A percentile compares a stretch with the other conserved stretches of the same genome.
These are phyloP conservation scores for Colletotrichum phormii DNA, from an alignment of 2,329 filamentous ascomycete species.

Conservation along the genomic window DNA sequence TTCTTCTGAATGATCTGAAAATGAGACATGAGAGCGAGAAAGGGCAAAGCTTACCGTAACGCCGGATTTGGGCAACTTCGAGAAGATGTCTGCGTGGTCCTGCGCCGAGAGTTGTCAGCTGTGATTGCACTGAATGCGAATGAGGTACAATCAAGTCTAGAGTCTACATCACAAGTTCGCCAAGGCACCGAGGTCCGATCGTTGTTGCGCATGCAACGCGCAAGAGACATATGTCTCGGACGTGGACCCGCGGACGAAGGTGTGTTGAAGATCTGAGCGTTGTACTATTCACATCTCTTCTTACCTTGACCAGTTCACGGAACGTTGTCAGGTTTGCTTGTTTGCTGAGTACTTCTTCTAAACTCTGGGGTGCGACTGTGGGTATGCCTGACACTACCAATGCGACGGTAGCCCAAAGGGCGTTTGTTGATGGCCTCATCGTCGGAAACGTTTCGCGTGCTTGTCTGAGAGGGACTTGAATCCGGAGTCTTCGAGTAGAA, in stretches of 20 bases:
- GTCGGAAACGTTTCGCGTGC: neutral
- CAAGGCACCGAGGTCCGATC: constrained; percentile 37
- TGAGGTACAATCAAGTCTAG: neutral
- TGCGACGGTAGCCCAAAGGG: neutral
- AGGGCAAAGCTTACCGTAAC: constrained; percentile 54
- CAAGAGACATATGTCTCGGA: constrained; percentile 1
- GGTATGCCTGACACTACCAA: constrained; percentile 15
- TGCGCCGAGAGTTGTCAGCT: neutral
- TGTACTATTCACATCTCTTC: neutral
- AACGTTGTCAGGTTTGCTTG: constrained; percentile 58
- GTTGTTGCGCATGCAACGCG: constrained; percentile 16
- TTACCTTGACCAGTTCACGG: constrained; percentile 56
- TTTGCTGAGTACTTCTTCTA: constrained; percentile 53
- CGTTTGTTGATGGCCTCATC: constrained; percentile 4
- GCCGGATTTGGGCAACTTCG: constrained; percentile 56
- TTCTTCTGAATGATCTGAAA: neutral
- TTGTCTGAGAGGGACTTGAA: neutral
- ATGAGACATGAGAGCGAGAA: too few relatives aligned
- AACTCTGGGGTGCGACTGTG: constrained; percentile 43
- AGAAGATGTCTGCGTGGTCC: constrained; percentile 58
- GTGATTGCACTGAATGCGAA: neutral
- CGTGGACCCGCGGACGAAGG: neutral
- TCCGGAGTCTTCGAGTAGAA: neutral
- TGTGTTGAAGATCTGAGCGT: neutral
- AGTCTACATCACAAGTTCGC: neutral